Evolutionary conservation across 176 grass and related monocot genomes (phyloP), one percentile per base, ranked within the genome.

Genomic region (Oryza coarctata): DNA sequence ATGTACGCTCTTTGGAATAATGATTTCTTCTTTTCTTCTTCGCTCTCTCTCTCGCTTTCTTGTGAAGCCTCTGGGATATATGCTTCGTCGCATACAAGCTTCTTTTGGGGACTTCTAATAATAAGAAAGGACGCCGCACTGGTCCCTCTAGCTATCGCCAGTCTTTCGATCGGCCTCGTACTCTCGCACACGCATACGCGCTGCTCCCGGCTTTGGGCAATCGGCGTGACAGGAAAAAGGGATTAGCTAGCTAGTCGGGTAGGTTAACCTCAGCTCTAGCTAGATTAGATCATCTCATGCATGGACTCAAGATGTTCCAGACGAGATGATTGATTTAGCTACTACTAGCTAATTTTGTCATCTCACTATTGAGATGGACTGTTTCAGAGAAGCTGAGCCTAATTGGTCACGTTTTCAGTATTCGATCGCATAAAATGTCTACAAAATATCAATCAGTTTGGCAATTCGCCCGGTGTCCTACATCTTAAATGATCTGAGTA

Each of bases 131-230:
- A 49, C 81, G 63, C 70, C 29, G 49, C 14, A 36, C 34, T 75
- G 75, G 31, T 2, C 43, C 75, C 22, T 5, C 68, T 28, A 22
- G 57, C 13, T 68, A 71, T 43, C 18, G 18, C 17, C 10, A 9
- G n/a, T 60, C 22, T 52, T 60, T 60, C 55, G 55, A 60, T 60
- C 62, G 60, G 75, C 44, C 52, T 79, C 65, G 82, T 31, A 32
- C 63, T 31, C 45, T 20, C 35, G 68, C 81, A 72, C 14, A 67
- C 49, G 18, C 22, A 55, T 6, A 43, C 77, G 82, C 87, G 38
- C 5, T 85, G 87, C 77, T 77, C 70, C 69, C 76, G 75, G 87
- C 81, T 75, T 79, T 79, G 49, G 64, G 77, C 29, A 49, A 26
- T 68, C 14, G 34, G 78, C 71, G 63, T 82, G 69, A 39, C 2